Evolutionary conservation across 2,329 filamentous ascomycete genomes (phyloP).

Genomic region (Chaetomiaceae sp.): DNA sequence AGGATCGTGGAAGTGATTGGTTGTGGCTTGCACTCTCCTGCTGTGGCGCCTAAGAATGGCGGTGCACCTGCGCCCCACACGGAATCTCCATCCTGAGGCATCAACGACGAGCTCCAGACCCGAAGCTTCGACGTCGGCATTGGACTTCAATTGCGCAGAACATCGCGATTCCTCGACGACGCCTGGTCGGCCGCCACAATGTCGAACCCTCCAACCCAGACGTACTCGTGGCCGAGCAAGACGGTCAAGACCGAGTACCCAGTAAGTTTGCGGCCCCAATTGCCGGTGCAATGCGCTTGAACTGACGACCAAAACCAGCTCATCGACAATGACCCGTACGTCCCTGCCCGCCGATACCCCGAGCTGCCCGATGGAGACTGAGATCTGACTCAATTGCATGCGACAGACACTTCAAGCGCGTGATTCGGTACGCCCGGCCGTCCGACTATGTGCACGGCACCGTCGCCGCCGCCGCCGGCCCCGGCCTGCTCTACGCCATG

Average conservation of each 20-base stretch:
- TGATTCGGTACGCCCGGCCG: conserved; percentile 78
- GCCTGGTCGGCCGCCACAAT: conserved; percentile 33
- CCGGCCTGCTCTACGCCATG: conserved; percentile 69
- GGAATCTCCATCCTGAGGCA: conserved; percentile 19
- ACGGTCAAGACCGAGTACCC: conserved; percentile 78
- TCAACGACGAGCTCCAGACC: conserved; percentile 17
- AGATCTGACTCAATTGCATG: conserved; percentile 30
- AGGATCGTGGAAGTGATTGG: conserved; percentile 5
- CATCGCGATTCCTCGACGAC: conserved; percentile 25
- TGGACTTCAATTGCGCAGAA: conserved; percentile 13
- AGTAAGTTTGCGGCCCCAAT: conserved; percentile 50
- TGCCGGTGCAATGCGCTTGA: conserved; percentile 5
- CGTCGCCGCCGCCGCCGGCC: conserved; percentile 65
- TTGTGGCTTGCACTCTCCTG: conserved; percentile 8
- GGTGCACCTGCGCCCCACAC: neutral
- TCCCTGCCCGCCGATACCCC: conserved; percentile 19
- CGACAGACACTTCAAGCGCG: conserved; percentile 80
- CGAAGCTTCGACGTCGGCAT: conserved; percentile 20
- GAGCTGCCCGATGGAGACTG: neutral
- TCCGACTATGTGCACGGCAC: conserved; percentile 76
- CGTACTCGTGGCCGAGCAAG: conserved; percentile 66
- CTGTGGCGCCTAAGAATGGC: neutral
- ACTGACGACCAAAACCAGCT: conserved; percentile 57
- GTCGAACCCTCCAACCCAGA: conserved; percentile 37
- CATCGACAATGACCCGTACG: conserved; percentile 98